These are phyloP conservation scores for Papiliotrema laurentii DNA, from an alignment of 1,284 basidiomycete species.

Conservation along the genomic window DNA sequence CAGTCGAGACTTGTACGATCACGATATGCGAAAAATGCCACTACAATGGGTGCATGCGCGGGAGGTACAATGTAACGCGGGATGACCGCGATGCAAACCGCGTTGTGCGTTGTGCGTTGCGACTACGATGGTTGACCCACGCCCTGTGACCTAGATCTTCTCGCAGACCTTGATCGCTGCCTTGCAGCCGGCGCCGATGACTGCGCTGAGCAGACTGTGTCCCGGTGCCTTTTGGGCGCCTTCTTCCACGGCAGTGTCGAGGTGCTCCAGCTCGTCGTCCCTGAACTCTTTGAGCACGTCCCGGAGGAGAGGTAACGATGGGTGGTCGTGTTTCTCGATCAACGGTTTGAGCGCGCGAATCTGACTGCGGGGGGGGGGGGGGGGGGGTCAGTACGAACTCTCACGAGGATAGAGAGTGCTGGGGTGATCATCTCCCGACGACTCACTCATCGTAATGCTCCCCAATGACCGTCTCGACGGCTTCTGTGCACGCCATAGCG, in stretches of 20 bases:
- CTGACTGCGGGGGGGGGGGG: constrained; percentile 25
- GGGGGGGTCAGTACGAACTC: no score
- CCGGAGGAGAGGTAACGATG: constrained; percentile 71
- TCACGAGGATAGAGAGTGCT: neutral
- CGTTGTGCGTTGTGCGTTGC: no score
- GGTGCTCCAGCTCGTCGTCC: constrained; percentile 91
- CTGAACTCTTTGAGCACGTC: constrained; percentile 78
- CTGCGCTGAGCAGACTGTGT: constrained; percentile 79
- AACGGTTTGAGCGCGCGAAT: constrained; percentile 33
- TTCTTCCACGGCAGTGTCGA: constrained; percentile 87
- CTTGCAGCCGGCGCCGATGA: constrained; percentile 81
- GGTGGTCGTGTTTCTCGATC: constrained; percentile 53
- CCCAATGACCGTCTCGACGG: constrained; percentile 94
- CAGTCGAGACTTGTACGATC: neutral
- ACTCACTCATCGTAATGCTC: constrained; percentile 97
- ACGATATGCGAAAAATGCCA: neutral
- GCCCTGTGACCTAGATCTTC: no score
- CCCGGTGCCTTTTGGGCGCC: constrained; percentile 87
- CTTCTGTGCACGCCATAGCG: constrained; percentile 97
- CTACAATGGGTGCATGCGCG: neutral
- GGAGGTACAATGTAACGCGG: neutral
- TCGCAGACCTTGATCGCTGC: constrained; percentile 86
- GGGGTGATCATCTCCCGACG: neutral
- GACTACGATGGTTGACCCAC: no score
- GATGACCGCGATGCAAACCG: no score